Conservation (phyloP, 352 stramenopile genomes). For the Phytophthora syringae region DNA sequence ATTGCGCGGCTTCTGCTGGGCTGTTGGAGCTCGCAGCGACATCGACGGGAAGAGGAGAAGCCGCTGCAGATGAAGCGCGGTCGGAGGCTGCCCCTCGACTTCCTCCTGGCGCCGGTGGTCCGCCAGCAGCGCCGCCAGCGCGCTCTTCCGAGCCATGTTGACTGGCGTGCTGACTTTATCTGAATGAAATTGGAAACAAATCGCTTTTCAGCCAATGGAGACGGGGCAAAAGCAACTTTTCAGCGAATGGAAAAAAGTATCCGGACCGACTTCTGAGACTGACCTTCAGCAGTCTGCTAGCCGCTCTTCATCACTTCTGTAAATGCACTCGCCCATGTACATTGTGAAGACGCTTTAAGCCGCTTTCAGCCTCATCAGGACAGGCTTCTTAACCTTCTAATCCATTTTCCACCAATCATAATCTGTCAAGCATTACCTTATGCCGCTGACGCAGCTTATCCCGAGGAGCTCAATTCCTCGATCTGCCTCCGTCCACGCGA, state of each 20-base stretch:
- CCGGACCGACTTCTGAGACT: slow-evolving; percentile 7
- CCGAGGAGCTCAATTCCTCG: slow-evolving; percentile 3
- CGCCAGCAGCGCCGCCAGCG: slow-evolving; percentile 32
- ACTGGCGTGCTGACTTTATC: slow-evolving; percentile 31
- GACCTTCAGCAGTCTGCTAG: no score
- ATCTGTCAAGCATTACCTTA: not conserved
- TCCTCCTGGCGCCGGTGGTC: slow-evolving; percentile 38
- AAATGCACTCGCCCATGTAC: not conserved
- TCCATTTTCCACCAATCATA: slow-evolving; percentile 1
- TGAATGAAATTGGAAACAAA: slow-evolving; percentile 6
- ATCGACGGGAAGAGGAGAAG: slow-evolving; percentile 1
- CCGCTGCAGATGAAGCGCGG: not conserved
- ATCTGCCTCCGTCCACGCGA: slow-evolving; percentile 3
- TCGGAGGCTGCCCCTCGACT: not conserved
- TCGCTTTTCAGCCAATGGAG: slow-evolving; percentile 19
- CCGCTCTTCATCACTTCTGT: not conserved
- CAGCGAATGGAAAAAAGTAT: slow-evolving; percentile 30
- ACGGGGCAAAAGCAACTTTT: not conserved
- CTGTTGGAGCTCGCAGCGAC: not conserved
- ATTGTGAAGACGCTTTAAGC: no score
- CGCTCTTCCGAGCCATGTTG: slow-evolving; percentile 39
- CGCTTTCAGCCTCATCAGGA: no score
- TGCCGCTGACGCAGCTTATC: slow-evolving; percentile 11
- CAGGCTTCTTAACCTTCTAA: no score
- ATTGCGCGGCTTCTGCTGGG: slow-evolving; percentile 25